phyloP scores from a whole-genome alignment of 805 yeast species.

The Lipomyces mesembrius region DNA sequence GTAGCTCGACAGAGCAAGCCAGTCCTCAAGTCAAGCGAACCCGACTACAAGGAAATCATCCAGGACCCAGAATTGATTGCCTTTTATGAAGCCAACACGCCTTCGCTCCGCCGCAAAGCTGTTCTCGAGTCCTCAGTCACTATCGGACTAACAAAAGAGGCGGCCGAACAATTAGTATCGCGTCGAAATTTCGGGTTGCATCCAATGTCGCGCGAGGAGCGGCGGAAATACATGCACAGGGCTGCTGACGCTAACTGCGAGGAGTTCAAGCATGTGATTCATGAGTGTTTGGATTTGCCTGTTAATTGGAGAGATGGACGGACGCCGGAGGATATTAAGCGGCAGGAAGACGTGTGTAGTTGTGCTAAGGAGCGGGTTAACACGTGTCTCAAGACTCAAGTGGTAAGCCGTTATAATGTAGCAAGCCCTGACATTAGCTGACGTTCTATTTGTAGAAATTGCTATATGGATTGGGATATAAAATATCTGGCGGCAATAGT shows the following conservation, averaged over 20 bases:
- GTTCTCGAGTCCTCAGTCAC: neutral
- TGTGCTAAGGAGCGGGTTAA: conserved; percentile 3
- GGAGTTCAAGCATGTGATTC: conserved; percentile 1
- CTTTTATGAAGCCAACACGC: conserved; percentile 23
- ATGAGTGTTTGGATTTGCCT: neutral
- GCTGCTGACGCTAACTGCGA: conserved; percentile 22
- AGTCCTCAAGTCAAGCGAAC: neutral
- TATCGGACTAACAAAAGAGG: conserved; percentile 16
- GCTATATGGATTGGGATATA: conserved; percentile 25
- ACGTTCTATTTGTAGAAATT: conserved; percentile 16
- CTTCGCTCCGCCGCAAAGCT: conserved; percentile 16
- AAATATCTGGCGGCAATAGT: conserved; percentile 7
- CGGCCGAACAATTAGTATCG: neutral
- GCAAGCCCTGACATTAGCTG: neutral
- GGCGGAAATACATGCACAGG: neutral
- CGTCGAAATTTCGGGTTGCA: conserved; percentile 6
- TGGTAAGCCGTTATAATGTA: conserved; percentile 8
- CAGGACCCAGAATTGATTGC: conserved; percentile 19
- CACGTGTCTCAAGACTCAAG: conserved; percentile 15
- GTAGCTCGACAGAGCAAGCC: neutral
- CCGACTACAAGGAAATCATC: conserved; percentile 12
- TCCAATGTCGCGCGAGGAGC: conserved; percentile 9
- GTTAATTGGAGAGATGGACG: neutral
- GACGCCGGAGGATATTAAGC: conserved; percentile 1
- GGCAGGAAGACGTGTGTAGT: neutral